Percentiles rank a stretch among this genome's conserved stretches.
phyloP scores from a whole-genome alignment of 1,139 yeast genomes.

The Trichomonascaceae sp. region DNA sequence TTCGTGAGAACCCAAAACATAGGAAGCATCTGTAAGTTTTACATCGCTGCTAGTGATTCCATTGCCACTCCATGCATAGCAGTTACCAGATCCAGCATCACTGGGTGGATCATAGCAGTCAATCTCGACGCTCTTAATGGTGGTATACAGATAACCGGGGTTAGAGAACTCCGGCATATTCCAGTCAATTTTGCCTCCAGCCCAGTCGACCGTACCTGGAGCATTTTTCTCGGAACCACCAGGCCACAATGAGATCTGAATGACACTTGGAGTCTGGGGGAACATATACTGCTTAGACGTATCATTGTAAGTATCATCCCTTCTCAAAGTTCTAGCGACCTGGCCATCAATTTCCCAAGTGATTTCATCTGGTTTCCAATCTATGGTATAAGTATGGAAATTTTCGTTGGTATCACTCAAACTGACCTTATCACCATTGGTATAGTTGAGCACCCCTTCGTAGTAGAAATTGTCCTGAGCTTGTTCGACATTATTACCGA shows the following conservation, averaged over 20 bases:
- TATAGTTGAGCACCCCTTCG: slow-evolving; percentile 65
- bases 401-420: slow-evolving; percentile 52
- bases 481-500: slow-evolving; percentile 61
- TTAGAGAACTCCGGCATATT: slow-evolving; percentile 61
- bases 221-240: slow-evolving; percentile 66
- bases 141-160: slow-evolving; percentile 73
- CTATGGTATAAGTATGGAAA: slow-evolving; percentile 73
- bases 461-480: slow-evolving; percentile 77
- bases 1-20: slow-evolving; percentile 52
- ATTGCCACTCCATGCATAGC: slow-evolving; percentile 52
- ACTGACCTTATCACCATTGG: slow-evolving; percentile 47
- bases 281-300: slow-evolving; percentile 54
- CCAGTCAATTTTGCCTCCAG: slow-evolving; percentile 90
- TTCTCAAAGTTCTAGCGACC: slow-evolving; percentile 59
- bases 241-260: slow-evolving; percentile 90
- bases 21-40: slow-evolving; percentile 52
- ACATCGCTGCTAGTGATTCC: slow-evolving; percentile 44
- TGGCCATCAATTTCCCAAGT: slow-evolving; percentile 73
- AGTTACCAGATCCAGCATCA: slow-evolving; percentile 40
- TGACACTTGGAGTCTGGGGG: slow-evolving; percentile 90
- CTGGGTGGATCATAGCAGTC: slow-evolving; percentile 68
- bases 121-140: slow-evolving; percentile 53
- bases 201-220: slow-evolving; percentile 84
- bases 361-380: slow-evolving; percentile 72
- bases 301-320: slow-evolving; percentile 59